phyloP scores from a whole-genome alignment of 345 rosid genomes.

The Aethionema arabicum region DNA sequence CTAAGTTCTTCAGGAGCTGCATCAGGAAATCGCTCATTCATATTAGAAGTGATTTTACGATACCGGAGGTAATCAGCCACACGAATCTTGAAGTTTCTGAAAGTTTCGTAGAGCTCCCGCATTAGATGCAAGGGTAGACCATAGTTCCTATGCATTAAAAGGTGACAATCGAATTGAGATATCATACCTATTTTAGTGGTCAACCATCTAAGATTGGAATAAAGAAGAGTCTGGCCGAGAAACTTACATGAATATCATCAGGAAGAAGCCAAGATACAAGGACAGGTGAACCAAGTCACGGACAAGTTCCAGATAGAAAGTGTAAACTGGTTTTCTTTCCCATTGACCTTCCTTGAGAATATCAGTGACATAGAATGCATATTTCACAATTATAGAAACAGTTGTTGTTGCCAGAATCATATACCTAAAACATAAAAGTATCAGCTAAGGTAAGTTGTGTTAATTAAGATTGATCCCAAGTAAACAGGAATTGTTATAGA shows the following conservation, averaged over 20 bases:
- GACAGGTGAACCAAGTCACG: slow-evolving; percentile 95
- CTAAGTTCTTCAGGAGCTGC: slow-evolving; percentile 88
- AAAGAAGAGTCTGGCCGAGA: slow-evolving; percentile 11
- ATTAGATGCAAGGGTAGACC: slow-evolving; percentile 92
- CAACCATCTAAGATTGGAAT: slow-evolving; percentile 12
- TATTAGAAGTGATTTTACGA: slow-evolving; percentile 90
- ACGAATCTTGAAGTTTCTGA: slow-evolving; percentile 87
- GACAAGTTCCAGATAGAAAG: slow-evolving; percentile 91
- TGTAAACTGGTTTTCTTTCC: slow-evolving; percentile 88
- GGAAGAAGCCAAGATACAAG: slow-evolving; percentile 94
- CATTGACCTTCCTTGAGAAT: slow-evolving; percentile 97
- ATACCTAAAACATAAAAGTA: slow-evolving; percentile 55
- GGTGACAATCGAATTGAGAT: slow-evolving; percentile 8
- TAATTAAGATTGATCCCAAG: neutral
- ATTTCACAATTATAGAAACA: slow-evolving; percentile 75
- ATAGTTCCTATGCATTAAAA: slow-evolving; percentile 64
- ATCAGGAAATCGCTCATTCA: slow-evolving; percentile 95
- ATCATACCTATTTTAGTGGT: neutral
- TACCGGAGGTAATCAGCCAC: slow-evolving; percentile 91
- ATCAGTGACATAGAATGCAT: slow-evolving; percentile 84
- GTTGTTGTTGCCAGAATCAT: slow-evolving; percentile 95
- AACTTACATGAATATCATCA: slow-evolving; percentile 92
- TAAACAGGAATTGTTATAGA: neutral
- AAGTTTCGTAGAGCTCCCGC: slow-evolving; percentile 95
- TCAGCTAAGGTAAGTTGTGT: neutral